Conservation (phyloP, 1,284 basidiomycete species). For the Irpex sp. region DNA sequence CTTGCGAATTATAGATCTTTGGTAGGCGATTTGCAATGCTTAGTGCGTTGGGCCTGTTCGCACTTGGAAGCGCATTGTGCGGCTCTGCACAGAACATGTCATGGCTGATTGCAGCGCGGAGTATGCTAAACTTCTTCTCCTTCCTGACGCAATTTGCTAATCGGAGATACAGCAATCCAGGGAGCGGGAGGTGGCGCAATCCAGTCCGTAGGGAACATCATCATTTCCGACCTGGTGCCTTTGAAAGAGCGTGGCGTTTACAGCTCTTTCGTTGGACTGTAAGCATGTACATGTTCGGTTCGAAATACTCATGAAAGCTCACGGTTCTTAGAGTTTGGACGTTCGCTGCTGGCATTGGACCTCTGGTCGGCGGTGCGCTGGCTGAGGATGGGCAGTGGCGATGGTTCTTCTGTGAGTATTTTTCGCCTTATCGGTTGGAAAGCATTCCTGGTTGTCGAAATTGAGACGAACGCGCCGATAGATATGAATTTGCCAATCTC, state of each 20-base stretch:
- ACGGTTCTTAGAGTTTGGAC: constrained; percentile 28
- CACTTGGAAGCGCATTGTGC: constrained; percentile 38
- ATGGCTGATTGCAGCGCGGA: constrained; percentile 38
- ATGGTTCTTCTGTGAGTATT: constrained; percentile 14
- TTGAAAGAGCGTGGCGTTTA: constrained; percentile 26
- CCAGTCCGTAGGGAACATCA: constrained; percentile 35
- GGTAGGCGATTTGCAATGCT: constrained; percentile 37
- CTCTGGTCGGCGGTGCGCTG: constrained; percentile 9
- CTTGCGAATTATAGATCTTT: constrained; percentile 26
- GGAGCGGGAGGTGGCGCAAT: constrained; percentile 48
- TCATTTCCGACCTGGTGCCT: constrained; percentile 44
- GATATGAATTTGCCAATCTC: constrained; percentile 15
- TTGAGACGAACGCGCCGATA: neutral
- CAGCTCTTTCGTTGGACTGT: constrained; percentile 4
- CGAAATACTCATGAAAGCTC: too few species aligned
- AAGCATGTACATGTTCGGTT: neutral
- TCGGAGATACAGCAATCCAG: constrained; percentile 32
- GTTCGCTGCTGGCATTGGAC: constrained; percentile 26
- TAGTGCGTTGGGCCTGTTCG: constrained; percentile 34
- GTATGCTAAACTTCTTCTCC: constrained; percentile 19
- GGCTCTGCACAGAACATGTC: constrained; percentile 39
- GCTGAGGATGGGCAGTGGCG: constrained; percentile 10
- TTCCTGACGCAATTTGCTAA: neutral
- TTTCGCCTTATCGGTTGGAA: too few species aligned
- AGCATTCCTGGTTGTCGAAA: too few species aligned